Conservation (phyloP, 2,329 filamentous ascomycete genomes). For the Aspergillus pseudoterreus region DNA sequence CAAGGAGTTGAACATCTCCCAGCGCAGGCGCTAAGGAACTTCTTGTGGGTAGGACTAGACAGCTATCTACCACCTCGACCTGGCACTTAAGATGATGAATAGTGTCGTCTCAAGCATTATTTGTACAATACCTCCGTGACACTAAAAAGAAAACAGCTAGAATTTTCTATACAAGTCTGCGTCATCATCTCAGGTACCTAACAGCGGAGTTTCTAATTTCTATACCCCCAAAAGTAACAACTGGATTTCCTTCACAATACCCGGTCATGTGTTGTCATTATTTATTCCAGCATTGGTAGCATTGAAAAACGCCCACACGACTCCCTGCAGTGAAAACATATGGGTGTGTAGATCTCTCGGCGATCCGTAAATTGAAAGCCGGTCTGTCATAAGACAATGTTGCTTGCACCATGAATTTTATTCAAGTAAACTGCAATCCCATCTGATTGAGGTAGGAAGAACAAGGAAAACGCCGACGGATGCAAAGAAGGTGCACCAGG, state of each 20-base stretch:
- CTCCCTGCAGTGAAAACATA: no score
- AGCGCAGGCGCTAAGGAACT: not conserved
- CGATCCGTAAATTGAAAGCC: not conserved
- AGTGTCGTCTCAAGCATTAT: not conserved
- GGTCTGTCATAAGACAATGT: not conserved
- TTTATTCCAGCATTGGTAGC: not conserved
- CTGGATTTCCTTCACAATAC: no score
- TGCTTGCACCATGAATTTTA: not conserved
- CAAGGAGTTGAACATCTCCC: not conserved
- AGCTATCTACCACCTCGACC: not conserved
- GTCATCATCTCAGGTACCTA: no score
- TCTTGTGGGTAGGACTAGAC: not conserved
- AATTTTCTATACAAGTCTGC: no score
- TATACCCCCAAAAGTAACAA: no score
- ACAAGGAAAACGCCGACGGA: conserved; percentile 21
- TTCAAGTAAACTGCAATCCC: conserved; percentile 2
- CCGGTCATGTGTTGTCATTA: not conserved
- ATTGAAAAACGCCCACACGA: no score
- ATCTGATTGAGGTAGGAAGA: conserved; percentile 8
- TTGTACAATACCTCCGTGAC: no score
- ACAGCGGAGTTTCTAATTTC: no score
- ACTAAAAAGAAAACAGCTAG: no score
- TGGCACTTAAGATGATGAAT: not conserved
- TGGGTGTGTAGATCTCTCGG: no score
- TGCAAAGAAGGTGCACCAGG: conserved; percentile 16